phyloP scores from a whole-genome alignment of 208 protist genomes.

The Leishmania arabica region DNA sequence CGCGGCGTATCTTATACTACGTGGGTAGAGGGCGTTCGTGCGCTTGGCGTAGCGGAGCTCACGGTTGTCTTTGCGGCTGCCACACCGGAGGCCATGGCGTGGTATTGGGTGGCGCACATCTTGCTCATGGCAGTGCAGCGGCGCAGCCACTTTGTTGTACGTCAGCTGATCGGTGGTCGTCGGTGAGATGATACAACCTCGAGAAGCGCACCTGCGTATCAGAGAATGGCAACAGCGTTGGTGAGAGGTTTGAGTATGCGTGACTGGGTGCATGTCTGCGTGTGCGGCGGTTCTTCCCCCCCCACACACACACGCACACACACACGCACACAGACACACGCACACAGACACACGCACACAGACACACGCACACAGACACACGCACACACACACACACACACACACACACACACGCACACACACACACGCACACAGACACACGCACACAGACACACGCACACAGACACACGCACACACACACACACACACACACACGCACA shows the following conservation, averaged over 20 bases:
- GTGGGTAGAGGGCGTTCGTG: conserved; percentile 17
- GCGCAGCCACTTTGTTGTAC: conserved; percentile 18
- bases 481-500: neutral
- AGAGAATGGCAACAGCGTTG: neutral
- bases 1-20: conserved; percentile 13
- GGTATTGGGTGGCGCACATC: conserved; percentile 57
- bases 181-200: neutral
- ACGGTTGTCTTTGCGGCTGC: conserved; percentile 52
- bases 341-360: too few species aligned
- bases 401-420: too few species aligned
- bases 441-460: too few species aligned
- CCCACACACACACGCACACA: neutral
- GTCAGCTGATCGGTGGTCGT: conserved; percentile 20
- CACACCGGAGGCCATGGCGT: conserved; percentile 45
- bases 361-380: too few species aligned
- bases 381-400: too few species aligned
- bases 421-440: too few species aligned
- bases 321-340: too few species aligned
- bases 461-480: too few species aligned
- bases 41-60: conserved; percentile 44
- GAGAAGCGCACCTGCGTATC: neutral
- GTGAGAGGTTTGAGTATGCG: neutral
- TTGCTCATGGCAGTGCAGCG: conserved; percentile 39
- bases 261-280: neutral
- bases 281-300: neutral